Evolutionary conservation across 1,139 yeast genomes (phyloP), one percentile per base, ranked within the genome.

Genomic region (Candida glucosophila): DNA sequence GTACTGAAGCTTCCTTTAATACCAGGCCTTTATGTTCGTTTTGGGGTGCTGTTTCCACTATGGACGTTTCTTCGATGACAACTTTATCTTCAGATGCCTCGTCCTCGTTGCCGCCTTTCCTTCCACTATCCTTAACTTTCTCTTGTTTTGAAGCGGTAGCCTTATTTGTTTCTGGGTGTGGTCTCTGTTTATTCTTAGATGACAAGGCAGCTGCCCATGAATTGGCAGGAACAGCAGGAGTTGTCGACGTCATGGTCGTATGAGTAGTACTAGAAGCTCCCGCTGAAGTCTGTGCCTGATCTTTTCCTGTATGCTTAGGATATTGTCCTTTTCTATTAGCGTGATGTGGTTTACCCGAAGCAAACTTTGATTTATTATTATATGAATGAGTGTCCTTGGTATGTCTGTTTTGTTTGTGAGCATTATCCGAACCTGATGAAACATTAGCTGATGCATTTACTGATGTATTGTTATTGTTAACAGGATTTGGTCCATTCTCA

Each of bases 181-280:
- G n/a, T n/a, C n/a, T n/a, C n/a, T n/a, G n/a, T n/a, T n/a, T n/a
- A n/a, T n/a, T n/a, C n/a, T n/a, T n/a, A 32, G 43, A 42, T 8
- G 68, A 49, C 41, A 64, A 62, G 17, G 72, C 70, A 27, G 70
- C 65, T 16, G 73, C 73, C 73, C 73, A 66, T n/a, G 70, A 60
- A 30, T 59, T 57, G n/a, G n/a, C n/a, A n/a, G n/a, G n/a, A n/a
- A n/a, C n/a, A n/a, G n/a, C n/a, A 22, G 40, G 31, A 13, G 39
- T 26, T 14, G 40, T 23, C 20, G 39, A 26, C 20, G 42, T 33
- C 3, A 49, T 32, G 20, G 39, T 27, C 21, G 51, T 35, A 19
- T 52, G 25, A 18, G 52, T 26, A 14, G 50, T 35, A 21, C 47
- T 27, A 12, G 43, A 29, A 17, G 47, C 20, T 17, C 47, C 32